phyloP scores from a whole-genome alignment of 1,139 yeast genomes.

The Candida sanyaensis region DNA sequence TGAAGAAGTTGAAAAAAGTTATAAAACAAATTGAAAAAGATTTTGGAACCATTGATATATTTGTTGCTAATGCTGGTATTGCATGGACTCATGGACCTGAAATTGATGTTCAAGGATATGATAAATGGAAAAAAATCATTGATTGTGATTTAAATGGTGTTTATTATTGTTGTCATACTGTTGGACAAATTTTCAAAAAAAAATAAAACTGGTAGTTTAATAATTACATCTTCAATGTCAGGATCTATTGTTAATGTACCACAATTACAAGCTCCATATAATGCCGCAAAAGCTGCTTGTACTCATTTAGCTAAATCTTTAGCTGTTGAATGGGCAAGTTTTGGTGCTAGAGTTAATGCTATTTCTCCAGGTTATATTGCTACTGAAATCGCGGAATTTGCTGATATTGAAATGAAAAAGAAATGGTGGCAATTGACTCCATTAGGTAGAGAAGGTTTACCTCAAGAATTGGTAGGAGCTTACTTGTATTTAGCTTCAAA shows the following conservation, averaged over 20 bases:
- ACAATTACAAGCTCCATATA: slow-evolving; percentile 82
- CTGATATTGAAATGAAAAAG: slow-evolving; percentile 30
- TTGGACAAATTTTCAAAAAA: slow-evolving; percentile 71
- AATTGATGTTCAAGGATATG: slow-evolving; percentile 51
- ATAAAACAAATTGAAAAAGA: slow-evolving; percentile 63
- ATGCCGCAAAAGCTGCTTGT: slow-evolving; percentile 85
- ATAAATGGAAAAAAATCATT: slow-evolving; percentile 62
- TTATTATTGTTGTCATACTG: slow-evolving; percentile 69
- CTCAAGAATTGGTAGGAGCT: slow-evolving; percentile 81
- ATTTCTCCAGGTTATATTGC: slow-evolving; percentile 79
- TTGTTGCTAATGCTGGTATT: slow-evolving; percentile 91
- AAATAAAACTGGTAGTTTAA: slow-evolving; percentile 69
- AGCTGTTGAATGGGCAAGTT: slow-evolving; percentile 84
- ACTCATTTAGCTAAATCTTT: slow-evolving; percentile 75
- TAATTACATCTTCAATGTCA: slow-evolving; percentile 83
- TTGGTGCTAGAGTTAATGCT: slow-evolving; percentile 69
- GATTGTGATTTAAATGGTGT: slow-evolving; percentile 76
- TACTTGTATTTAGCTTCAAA: slow-evolving; percentile 78
- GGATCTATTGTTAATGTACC: slow-evolving; percentile 83
- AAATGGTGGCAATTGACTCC: slow-evolving; percentile 60
- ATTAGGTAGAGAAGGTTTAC: slow-evolving; percentile 76
- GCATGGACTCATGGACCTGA: slow-evolving; percentile 80
- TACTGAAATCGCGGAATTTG: slow-evolving; percentile 54
- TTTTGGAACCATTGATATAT: slow-evolving; percentile 76
- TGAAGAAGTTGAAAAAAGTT: slow-evolving; percentile 56